Evolutionary conservation across 1,284 basidiomycete species (phyloP), one percentile per base, ranked within the genome.

Genomic region (Waitea zeae): DNA sequence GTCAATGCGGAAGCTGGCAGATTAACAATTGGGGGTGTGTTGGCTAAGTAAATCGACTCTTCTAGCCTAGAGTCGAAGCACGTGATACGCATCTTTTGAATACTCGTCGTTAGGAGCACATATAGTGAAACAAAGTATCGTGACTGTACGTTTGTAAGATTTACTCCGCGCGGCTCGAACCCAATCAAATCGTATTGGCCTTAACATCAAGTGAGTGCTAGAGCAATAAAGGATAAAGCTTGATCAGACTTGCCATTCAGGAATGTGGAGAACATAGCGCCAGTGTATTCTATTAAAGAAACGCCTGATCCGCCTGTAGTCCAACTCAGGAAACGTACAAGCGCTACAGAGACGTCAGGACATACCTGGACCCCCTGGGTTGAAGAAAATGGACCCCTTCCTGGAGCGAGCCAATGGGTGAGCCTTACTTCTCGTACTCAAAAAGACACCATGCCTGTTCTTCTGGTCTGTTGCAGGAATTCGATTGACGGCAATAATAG

Each of bases 141-240:
- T n/a, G n/a, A n/a, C n/a, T n/a, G n/a, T n/a, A n/a, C n/a, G n/a
- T n/a, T n/a, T n/a, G n/a, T n/a, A n/a, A n/a, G 17, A 20, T 24
- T 24, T 11, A 33, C 15, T 11, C 32, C 32, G 6, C 32, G 9
- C 9, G 32, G 32, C 12, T 33, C 32, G 32, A 33, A 33, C 12
- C 32, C 32, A 18, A 33, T 24, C 6, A 20, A 7, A 15, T 33
- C 32, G 20, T 33, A 33, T 14, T 17, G 30, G 11, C 30, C 30
- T n/a, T 31, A 31, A 14, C 15, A 14, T 31, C 12, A 7, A 9
- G 15, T 31, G 7, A 17, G 30, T 14, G 30, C 9, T n/a, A 7
- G 12, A n/a, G 7, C 7, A 7, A 26, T 26, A n/a, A 26, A n/a
- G n/a, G n/a, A n/a, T n/a, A 26, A 26, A n/a, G 7, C 12, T n/a